Evolutionary conservation across 2,329 filamentous ascomycete genomes (phyloP).

Genomic region (Penicillium sclerotiorum): DNA sequence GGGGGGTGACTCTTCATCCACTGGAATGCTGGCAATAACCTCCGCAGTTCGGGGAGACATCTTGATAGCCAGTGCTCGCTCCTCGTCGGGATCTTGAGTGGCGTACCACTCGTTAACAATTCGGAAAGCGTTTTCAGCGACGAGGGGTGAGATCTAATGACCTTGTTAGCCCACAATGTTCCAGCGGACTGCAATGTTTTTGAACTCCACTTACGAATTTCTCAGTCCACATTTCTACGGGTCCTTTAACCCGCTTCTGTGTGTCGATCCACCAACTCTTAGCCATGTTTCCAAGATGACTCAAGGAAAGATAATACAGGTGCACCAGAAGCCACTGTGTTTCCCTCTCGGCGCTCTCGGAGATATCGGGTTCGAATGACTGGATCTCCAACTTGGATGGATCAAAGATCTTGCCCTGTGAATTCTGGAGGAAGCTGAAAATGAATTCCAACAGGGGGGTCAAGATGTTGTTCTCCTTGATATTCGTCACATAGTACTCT

Average conservation of each 20-base stretch:
- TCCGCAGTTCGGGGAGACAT: conserved; percentile 72
- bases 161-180: background rate
- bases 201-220: conserved; percentile 71
- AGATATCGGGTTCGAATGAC: conserved; percentile 61
- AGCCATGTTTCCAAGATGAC: conserved; percentile 74
- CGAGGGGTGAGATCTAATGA: conserved; percentile 44
- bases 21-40: conserved; percentile 78
- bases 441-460: conserved; percentile 72
- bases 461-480: conserved; percentile 74
- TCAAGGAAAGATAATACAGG: conserved; percentile 79
- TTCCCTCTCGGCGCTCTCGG: conserved; percentile 69
- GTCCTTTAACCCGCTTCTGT: conserved; percentile 74
- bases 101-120: conserved; percentile 45
- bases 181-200: conserved; percentile 32
- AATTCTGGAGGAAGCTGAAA: conserved; percentile 83
- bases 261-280: conserved; percentile 84
- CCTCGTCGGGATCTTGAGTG: conserved; percentile 53
- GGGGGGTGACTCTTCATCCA: conserved; percentile 82
- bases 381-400: conserved; percentile 71
- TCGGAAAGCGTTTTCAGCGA: conserved; percentile 44
- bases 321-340: conserved; percentile 84
- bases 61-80: conserved; percentile 64
- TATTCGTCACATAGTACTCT: conserved; percentile 74
- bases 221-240: conserved; percentile 82
- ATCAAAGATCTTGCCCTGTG: conserved; percentile 70